Conservation (phyloP, 1,284 basidiomycete genomes). For the Polyporus tsugae region DNA sequence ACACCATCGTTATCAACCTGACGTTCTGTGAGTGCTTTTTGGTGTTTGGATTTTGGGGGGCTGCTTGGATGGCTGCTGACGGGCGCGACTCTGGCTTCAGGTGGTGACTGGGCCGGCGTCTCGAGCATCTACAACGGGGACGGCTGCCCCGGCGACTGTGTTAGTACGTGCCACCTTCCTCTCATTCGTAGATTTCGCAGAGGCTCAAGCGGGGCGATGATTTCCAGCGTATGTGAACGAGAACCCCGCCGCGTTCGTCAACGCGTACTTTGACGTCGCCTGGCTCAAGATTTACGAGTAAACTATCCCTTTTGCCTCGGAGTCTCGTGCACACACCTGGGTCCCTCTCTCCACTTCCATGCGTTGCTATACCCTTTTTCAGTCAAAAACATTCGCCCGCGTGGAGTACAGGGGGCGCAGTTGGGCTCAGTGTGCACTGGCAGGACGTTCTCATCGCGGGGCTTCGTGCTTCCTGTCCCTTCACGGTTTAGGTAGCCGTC, state of each 20-base stretch:
- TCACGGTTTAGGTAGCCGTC: neutral
- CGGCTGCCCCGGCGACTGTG: slow-evolving; percentile 57
- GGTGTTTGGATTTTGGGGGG: neutral
- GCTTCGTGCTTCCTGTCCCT: neutral
- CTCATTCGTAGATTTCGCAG: neutral
- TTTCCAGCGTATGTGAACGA: slow-evolving; percentile 63
- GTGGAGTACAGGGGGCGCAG: too few species aligned
- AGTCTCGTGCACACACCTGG: neutral
- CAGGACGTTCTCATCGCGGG: neutral
- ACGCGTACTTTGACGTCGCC: slow-evolving; percentile 76
- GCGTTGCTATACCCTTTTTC: neutral
- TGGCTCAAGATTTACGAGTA: slow-evolving; percentile 53
- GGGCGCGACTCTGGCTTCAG: slow-evolving; percentile 9
- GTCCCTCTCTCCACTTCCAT: neutral
- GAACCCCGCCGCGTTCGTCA: slow-evolving; percentile 67
- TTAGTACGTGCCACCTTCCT: slow-evolving; percentile 42
- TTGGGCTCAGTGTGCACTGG: neutral
- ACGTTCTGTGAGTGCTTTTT: slow-evolving; percentile 45
- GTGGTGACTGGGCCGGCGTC: slow-evolving; percentile 64
- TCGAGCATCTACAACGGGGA: slow-evolving; percentile 45
- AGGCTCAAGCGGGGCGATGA: neutral
- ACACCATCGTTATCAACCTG: slow-evolving; percentile 66
- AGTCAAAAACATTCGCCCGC: neutral
- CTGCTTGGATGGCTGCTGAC: neutral
- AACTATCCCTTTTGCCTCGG: neutral